A percentile compares a stretch with the other conserved stretches of the same genome.
Conservation (phyloP, 108 stramenopile species). For the Hondaea fermentalgiana region DNA sequence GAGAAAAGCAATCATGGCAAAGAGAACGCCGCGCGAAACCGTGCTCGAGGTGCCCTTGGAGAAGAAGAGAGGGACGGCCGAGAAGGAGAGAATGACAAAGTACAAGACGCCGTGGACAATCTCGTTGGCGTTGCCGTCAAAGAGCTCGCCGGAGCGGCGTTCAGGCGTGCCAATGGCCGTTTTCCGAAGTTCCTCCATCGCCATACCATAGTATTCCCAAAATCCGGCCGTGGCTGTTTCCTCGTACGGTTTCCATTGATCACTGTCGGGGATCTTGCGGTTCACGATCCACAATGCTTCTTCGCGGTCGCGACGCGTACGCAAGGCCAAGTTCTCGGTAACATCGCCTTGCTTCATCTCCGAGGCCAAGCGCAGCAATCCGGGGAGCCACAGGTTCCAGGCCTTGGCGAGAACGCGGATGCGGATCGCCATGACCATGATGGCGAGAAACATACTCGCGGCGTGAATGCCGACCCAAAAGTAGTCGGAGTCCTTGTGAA, state of each 20-base stretch:
- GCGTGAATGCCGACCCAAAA: neutral
- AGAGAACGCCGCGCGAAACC: slow-evolving; percentile 2
- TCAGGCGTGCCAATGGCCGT: neutral
- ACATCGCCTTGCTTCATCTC: neutral
- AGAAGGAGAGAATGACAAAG: slow-evolving; percentile 10
- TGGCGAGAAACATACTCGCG: neutral
- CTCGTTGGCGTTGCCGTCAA: neutral
- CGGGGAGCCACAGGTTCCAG: slow-evolving; percentile 11
- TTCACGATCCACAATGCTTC: slow-evolving; percentile 8
- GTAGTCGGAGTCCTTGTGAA: neutral
- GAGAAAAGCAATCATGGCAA: slow-evolving; percentile 12
- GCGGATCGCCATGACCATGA: neutral
- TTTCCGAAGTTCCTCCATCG: neutral
- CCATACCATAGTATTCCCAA: slow-evolving; percentile 1
- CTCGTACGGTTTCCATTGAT: neutral
- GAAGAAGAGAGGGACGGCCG: neutral
- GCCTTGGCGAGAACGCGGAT: neutral
- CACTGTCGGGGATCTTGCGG: neutral
- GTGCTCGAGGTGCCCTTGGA: neutral
- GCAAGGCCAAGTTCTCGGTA: neutral
- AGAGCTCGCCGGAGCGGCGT: neutral
- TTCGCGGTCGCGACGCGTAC: neutral
- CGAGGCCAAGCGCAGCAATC: neutral
- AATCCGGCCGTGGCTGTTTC: neutral
- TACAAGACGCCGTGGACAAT: slow-evolving; percentile 9